Percentiles rank a stretch among this genome's conserved stretches.
These are phyloP conservation scores for Neurospora sp. DNA, from an alignment of 2,329 filamentous ascomycete genomes.

Conservation along the genomic window DNA sequence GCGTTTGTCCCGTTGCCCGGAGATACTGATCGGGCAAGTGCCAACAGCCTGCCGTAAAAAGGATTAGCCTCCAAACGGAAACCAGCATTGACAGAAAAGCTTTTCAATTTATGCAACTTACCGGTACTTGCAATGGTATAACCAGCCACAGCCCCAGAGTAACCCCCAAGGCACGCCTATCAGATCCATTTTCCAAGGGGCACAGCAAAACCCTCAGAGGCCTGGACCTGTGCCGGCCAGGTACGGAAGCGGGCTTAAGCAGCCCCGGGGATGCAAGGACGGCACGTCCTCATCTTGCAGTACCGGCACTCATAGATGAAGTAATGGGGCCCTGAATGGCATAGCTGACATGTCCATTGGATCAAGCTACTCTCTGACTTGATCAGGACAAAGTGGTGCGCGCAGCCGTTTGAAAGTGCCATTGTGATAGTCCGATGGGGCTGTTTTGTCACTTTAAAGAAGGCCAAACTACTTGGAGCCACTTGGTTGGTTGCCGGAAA, in stretches of 20 bases:
- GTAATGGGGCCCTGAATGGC: slow-evolving; percentile 55
- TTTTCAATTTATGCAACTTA: slow-evolving; percentile 10
- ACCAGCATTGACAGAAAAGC: background rate
- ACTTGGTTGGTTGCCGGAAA: background rate
- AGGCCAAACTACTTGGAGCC: background rate
- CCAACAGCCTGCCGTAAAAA: background rate
- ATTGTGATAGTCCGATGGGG: slow-evolving; percentile 23
- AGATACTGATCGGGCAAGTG: background rate
- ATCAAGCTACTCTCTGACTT: slow-evolving; percentile 57
- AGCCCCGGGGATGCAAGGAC: slow-evolving; percentile 42
- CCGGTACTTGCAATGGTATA: slow-evolving; percentile 6
- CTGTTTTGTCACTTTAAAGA: background rate
- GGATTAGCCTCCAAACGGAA: background rate
- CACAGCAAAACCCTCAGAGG: background rate
- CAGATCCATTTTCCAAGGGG: slow-evolving; percentile 3
- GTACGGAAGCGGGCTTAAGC: slow-evolving; percentile 4
- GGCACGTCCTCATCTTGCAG: slow-evolving; percentile 57
- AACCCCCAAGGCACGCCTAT: slow-evolving; percentile 1
- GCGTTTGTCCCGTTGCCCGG: background rate
- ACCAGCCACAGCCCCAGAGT: slow-evolving; percentile 8
- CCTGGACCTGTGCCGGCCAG: background rate
- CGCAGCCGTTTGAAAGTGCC: slow-evolving; percentile 47
- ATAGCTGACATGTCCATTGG: slow-evolving; percentile 56
- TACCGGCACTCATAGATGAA: slow-evolving; percentile 60
- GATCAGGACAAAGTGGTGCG: slow-evolving; percentile 54